Percentiles rank a stretch among this genome's conserved stretches.
Evolutionary conservation across 2,329 filamentous ascomycete species (phyloP).

Genomic region (Alternaria dauci): DNA sequence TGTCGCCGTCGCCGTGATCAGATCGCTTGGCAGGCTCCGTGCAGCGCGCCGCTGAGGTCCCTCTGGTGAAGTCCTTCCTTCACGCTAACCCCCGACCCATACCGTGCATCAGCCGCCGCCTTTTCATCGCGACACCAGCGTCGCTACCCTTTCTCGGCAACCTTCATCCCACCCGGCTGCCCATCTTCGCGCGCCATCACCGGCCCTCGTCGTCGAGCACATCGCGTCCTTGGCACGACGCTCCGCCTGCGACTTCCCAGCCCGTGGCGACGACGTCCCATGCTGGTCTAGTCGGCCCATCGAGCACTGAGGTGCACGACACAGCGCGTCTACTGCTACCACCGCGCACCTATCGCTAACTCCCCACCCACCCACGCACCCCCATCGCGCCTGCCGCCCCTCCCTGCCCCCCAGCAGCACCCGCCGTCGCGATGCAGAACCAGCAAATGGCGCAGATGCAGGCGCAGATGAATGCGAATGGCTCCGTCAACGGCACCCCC

Average conservation of each 20-base stretch:
- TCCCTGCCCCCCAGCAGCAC: slow-evolving; percentile 14
- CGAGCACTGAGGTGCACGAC: slow-evolving; percentile 39
- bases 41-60: slow-evolving; percentile 18
- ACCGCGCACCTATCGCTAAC: slow-evolving; percentile 25
- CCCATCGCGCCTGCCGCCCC: slow-evolving; percentile 30
- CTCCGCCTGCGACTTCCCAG: slow-evolving; percentile 25
- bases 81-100: slow-evolving; percentile 22
- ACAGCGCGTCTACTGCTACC: slow-evolving; percentile 22
- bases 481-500: slow-evolving; percentile 69
- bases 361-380: slow-evolving; percentile 8
- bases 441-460: slow-evolving; percentile 69
- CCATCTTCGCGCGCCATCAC: slow-evolving; percentile 18
- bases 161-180: slow-evolving; percentile 9
- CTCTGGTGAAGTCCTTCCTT: slow-evolving; percentile 23
- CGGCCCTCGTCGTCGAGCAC: slow-evolving; percentile 4
- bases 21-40: slow-evolving; percentile 18
- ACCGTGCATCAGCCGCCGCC: slow-evolving; percentile 29
- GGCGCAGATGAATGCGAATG: slow-evolving; percentile 68
- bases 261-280: slow-evolving; percentile 41
- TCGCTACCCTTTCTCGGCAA: slow-evolving; percentile 16
- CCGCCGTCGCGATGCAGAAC: slow-evolving; percentile 48
- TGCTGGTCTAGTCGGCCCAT: slow-evolving; percentile 38
- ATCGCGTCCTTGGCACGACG: slow-evolving; percentile 21
- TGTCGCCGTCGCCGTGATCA: slow-evolving; percentile 15
- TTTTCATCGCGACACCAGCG: slow-evolving; percentile 22